These are phyloP conservation scores for Dentipellis sp. DNA, from an alignment of 768 basidiomycete genomes.

Conservation along the genomic window DNA sequence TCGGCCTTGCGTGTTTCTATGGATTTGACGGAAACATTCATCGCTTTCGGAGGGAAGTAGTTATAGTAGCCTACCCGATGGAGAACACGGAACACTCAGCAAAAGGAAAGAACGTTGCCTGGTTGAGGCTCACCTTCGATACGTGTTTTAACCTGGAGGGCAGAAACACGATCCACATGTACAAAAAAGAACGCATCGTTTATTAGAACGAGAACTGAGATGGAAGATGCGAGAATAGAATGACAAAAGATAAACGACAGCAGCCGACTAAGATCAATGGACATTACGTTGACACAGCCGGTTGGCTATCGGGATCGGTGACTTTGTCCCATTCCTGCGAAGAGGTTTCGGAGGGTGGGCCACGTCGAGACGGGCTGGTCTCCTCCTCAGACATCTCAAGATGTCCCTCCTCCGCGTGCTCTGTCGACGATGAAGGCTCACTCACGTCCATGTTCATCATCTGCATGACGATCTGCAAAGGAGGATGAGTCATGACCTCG, in stretches of 20 bases:
- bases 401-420: conserved; percentile 21
- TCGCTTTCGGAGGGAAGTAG: conserved; percentile 62
- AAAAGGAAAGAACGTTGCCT: conserved; percentile 4
- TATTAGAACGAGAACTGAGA: conserved; percentile 42
- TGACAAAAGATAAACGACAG: conserved; percentile 14
- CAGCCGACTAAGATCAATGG: neutral
- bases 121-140: conserved; percentile 61
- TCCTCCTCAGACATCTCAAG: conserved; percentile 42
- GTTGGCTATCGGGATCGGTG: conserved; percentile 62
- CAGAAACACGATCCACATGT: conserved; percentile 18
- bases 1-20: conserved; percentile 19
- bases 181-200: conserved; percentile 26
- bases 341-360: conserved; percentile 78
- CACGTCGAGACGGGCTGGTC: conserved; percentile 48
- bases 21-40: conserved; percentile 54
- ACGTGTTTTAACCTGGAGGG: conserved; percentile 48
- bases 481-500: conserved; percentile 3
- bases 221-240: conserved; percentile 13
- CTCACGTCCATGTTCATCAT: conserved; percentile 87
- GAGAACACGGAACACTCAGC: conserved; percentile 18
- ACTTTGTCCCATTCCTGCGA: conserved; percentile 89
- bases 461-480: conserved; percentile 59
- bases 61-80: conserved; percentile 59
- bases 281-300: conserved; percentile 31
- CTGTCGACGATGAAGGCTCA: conserved; percentile 37